Conservation (phyloP, 768 basidiomycete species). For the Leccinum subgranulosum region DNA sequence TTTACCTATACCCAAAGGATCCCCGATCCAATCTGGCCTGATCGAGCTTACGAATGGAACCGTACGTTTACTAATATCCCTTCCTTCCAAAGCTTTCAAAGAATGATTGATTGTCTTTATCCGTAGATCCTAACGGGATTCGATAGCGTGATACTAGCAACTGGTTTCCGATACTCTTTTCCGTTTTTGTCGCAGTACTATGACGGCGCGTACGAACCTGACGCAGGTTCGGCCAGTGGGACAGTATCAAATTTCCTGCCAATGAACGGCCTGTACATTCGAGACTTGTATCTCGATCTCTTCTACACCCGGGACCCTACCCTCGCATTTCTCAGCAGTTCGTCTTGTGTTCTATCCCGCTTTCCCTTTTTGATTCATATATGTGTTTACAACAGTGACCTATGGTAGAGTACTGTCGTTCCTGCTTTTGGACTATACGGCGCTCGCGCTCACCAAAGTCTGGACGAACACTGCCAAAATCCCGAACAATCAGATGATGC, state of each 20-base stretch:
- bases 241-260: slow-evolving; percentile 10
- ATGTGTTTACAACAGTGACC: background rate
- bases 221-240: background rate
- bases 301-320: slow-evolving; percentile 15
- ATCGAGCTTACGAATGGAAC: slow-evolving; percentile 16
- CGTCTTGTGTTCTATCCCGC: background rate
- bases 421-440: background rate
- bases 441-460: slow-evolving; percentile 13
- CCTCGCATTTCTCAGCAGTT: slow-evolving; percentile 10
- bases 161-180: slow-evolving; percentile 11
- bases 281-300: slow-evolving; percentile 14
- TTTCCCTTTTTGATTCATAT: background rate
- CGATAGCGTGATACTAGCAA: slow-evolving; percentile 12
- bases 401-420: background rate
- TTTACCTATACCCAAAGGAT: slow-evolving; percentile 2
- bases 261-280: slow-evolving; percentile 4
- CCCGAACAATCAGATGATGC: slow-evolving; percentile 1
- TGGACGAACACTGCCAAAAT: slow-evolving; percentile 15
- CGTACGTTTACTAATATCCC: background rate
- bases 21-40: slow-evolving; percentile 11
- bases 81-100: background rate
- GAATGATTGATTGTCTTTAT: too few relatives aligned
- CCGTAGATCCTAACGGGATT: slow-evolving; percentile 10
- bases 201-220: slow-evolving; percentile 2
- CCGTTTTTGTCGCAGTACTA: slow-evolving; percentile 19